Conservation (phyloP, 768 basidiomycete species). For the Punctularia strigosozonata region DNA sequence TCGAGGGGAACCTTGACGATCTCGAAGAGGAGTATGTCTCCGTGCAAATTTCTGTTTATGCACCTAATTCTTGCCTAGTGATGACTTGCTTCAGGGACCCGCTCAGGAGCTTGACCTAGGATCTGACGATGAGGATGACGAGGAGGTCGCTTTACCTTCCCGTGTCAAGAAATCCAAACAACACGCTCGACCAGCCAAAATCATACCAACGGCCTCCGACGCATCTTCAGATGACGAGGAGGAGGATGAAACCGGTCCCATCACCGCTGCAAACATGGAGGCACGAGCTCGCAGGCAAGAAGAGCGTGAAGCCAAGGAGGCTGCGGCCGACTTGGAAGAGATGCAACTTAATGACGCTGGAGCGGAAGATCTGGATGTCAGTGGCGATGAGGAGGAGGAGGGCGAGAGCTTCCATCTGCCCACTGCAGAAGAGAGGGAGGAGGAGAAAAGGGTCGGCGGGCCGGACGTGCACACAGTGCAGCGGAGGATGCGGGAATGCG, state of each 20-base stretch:
- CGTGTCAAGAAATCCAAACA: conserved; percentile 43
- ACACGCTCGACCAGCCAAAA: conserved; percentile 31
- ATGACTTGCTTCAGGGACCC: conserved; percentile 37
- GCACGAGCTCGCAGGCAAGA: conserved; percentile 71
- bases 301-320: conserved; percentile 51
- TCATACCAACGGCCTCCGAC: conserved; percentile 39
- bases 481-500: conserved; percentile 67
- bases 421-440: conserved; percentile 58
- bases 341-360: conserved; percentile 46
- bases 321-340: conserved; percentile 57
- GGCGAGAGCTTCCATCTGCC: conserved; percentile 51
- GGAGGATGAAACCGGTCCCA: conserved; percentile 36
- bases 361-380: conserved; percentile 25
- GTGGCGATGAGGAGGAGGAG: conserved; percentile 24
- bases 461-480: conserved; percentile 70
- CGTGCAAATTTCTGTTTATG: conserved; percentile 1
- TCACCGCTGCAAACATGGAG: conserved; percentile 76
- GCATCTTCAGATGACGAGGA: conserved; percentile 36
- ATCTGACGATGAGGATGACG: conserved; percentile 44
- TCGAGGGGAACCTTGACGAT: conserved; percentile 38
- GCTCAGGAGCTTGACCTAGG: conserved; percentile 54
- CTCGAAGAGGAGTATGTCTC: conserved; percentile 31
- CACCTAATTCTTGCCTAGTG: conserved; percentile 22
- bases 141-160: conserved; percentile 17
- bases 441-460: conserved; percentile 56